Evolutionary conservation across 495 filamentous ascomycete species (phyloP).

Genomic region (Pseudomonodictys pantanalensis): DNA sequence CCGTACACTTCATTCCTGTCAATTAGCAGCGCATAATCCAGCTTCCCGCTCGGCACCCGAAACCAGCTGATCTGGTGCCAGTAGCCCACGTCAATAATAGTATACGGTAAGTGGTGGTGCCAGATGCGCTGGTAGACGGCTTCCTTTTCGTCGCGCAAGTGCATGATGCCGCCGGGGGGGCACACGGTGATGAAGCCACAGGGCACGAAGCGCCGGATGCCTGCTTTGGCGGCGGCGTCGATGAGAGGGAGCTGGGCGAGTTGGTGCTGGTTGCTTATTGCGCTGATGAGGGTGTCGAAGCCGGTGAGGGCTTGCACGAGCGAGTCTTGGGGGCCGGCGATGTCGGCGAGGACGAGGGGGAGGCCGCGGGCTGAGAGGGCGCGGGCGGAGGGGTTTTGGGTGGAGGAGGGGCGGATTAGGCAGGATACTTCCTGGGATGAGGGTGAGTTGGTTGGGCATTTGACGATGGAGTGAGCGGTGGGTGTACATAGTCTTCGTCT

Average conservation of each 20-base stretch:
- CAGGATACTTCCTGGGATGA: constrained; percentile 49
- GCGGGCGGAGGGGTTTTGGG: constrained; percentile 47
- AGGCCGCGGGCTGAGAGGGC: constrained; percentile 49
- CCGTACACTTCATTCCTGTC: constrained; percentile 50
- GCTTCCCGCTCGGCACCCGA: constrained; percentile 51
- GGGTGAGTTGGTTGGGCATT: neutral
- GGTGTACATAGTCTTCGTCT: constrained; percentile 1
- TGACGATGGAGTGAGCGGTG: neutral
- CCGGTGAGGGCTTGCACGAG: constrained; percentile 49
- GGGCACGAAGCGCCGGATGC: constrained; percentile 59
- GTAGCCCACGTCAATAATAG: constrained; percentile 60
- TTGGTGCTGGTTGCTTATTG: constrained; percentile 47
- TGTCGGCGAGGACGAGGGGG: constrained; percentile 48
- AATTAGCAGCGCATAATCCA: constrained; percentile 36
- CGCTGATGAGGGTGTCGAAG: constrained; percentile 55
- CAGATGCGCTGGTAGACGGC: constrained; percentile 55
- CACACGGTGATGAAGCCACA: constrained; percentile 36
- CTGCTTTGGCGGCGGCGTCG: constrained; percentile 54
- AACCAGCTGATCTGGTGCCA: constrained; percentile 58
- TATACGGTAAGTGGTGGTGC: constrained; percentile 54
- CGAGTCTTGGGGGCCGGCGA: constrained; percentile 47
- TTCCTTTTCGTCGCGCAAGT: constrained; percentile 45
- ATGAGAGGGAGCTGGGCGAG: constrained; percentile 54
- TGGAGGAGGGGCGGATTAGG: constrained; percentile 50
- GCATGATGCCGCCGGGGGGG: constrained; percentile 20